Base-by-base conservation (phyloP, 257 asterid species). In the Fraxinus quadrangulata region DNA sequence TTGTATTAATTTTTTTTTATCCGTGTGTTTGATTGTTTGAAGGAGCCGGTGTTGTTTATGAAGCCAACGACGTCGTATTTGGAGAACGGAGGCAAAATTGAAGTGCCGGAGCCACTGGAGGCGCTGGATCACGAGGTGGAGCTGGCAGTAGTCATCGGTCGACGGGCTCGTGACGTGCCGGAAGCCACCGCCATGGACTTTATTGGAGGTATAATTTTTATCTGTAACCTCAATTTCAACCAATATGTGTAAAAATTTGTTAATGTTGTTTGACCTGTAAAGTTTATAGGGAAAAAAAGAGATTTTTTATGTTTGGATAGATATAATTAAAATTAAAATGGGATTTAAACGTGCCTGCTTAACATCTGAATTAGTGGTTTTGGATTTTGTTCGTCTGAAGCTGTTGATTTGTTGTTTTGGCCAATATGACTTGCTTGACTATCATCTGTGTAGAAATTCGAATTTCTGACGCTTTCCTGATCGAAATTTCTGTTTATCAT, bases 1-100 rank as follows among this genome's bases (percentile, higher is more conserved):
- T 73, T 67, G 51, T 54, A 11, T 28, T n/a, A 21, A 19, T 5
- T 30, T 31, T 9, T 13, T 77, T 30, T 3, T 37, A 7, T 26
- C 19, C 31, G 14, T 16, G 12, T 23, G 31, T 0, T 26, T 24
- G 31, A 11, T 34, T 13, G 16, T 33, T 36, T 82, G 82, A 75
- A 93, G 98, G 98, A 94, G 83, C 98, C 98, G 54, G 97, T 94
- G 78, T 87, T 94, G 89, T 94, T 94, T 86, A 75, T 94, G 92
- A 94, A 94, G 92, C 98, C 98, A 24, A 94, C 98, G 83, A 77
- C 97, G 71, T 94, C 99, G 86, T 94, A 90, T 86, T 77, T 94
- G 88, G 89, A 82, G 80, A 90, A 92, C 70, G 99, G 99, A 77
- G 99, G 97, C 1, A 89, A 74, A 78, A 92, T 94, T 59, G 92